These are phyloP conservation scores for Suillus discolor DNA, from an alignment of 768 basidiomycete genomes.

Conservation along the genomic window DNA sequence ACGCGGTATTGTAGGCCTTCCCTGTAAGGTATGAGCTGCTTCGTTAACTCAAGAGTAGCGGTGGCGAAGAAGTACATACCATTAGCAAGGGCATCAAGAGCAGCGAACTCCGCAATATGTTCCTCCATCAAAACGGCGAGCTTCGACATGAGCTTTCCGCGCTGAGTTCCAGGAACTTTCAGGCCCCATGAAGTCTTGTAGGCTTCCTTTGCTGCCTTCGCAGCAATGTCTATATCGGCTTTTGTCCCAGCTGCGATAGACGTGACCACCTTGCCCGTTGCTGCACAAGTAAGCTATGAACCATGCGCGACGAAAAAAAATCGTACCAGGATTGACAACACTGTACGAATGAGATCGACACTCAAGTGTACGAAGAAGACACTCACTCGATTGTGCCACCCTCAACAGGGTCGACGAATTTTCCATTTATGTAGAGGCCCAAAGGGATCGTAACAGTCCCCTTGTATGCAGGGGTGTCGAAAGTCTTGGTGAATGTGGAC, in stretches of 20 bases:
- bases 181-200: conserved; percentile 64
- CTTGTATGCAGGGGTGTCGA: conserved; percentile 58
- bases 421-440: conserved; percentile 70
- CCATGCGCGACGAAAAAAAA: conserved; percentile 10
- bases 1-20: conserved; percentile 12
- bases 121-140: conserved; percentile 67
- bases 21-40: neutral
- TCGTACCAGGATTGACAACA: conserved; percentile 55
- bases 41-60: neutral
- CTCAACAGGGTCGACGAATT: conserved; percentile 49
- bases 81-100: conserved; percentile 68
- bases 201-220: conserved; percentile 59
- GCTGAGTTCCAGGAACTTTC: conserved; percentile 49
- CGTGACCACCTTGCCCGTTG: conserved; percentile 63
- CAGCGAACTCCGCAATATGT: conserved; percentile 60
- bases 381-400: conserved; percentile 65
- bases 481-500: conserved; percentile 45
- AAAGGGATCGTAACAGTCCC: conserved; percentile 57
- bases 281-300: conserved; percentile 29
- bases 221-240: conserved; percentile 73
- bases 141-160: conserved; percentile 57
- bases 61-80: conserved; percentile 39
- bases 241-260: conserved; percentile 54
- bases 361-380: neutral
- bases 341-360: conserved; percentile 31